Evolutionary conservation across 352 stramenopile species (phyloP), one percentile per base, ranked within the genome.

Genomic region (Globisporangium orthogonon): DNA sequence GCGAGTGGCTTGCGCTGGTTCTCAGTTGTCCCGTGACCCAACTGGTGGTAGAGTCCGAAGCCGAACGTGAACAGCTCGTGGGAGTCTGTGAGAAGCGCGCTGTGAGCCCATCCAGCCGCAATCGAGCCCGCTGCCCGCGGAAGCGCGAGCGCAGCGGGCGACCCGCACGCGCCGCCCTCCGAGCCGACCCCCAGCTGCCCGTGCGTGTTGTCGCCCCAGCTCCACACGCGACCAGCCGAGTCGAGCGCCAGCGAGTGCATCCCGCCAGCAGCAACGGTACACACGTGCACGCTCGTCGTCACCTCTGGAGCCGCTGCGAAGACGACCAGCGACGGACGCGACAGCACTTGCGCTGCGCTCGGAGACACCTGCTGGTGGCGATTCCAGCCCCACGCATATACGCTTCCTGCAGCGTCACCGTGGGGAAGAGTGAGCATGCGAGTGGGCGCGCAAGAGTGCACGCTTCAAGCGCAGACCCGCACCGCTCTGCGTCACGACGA

Each of bases 21-120:
- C 7, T 78, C 62, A 3, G 79, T 76, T 1, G 45, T 58, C 4
- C 79, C 77, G 35, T 90, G 78, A 5, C 83, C 83, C 18, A 93
- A 66, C 49, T 93, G 83, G 49, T 89, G 82, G 54, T 93, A 93
- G 10, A 89, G 58, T 2, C 83, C 83, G 81, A 82, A 93, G 14
- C 83, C 83, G 53, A 86, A 89, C 1, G 81, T 91, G 52, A 76
- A 71, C 18, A 91, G 49, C 4, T 71, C 48, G 1, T 73, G 70
- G 29, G 62, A 56, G 0, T 31, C 57, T 14, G 70, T 62, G 39
- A 89, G 61, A 2, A 85, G 29, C 7, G 74, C 79, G 10, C 63
- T 85, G 52, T 94, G 81, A 0, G 68, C 70, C 61, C 67, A 83
- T 0, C 82, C 84, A 28, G 70, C 79, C 37, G 74, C 74, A 29